Conservation (phyloP, 371 early-diverging fungal genomes). For the Choanephora cucurbitarum region DNA sequence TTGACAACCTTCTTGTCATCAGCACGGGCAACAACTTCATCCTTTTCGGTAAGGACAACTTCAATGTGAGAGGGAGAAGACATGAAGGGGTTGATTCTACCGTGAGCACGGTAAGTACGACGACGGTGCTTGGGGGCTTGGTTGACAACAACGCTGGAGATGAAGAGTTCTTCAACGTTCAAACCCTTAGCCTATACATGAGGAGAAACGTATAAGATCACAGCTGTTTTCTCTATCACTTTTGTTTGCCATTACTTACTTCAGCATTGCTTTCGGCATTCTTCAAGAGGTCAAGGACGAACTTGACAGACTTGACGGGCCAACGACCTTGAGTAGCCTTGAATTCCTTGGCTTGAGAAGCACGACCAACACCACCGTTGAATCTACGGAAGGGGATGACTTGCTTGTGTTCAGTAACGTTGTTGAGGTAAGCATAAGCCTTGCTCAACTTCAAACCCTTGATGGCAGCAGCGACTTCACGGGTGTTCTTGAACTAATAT, state of each 20-base stretch:
- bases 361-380: conserved; percentile 96
- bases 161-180: conserved; percentile 81
- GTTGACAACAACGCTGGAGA: conserved; percentile 98
- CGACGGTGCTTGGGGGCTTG: conserved; percentile 98
- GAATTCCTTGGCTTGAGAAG: conserved; percentile 95
- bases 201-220: too few relatives aligned
- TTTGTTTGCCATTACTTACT: too few relatives aligned
- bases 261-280: conserved; percentile 97
- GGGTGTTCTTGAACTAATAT: conserved; percentile 98
- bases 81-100: conserved; percentile 98
- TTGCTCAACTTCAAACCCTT: conserved; percentile 92
- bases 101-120: conserved; percentile 99
- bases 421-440: conserved; percentile 93
- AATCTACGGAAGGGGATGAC: conserved; percentile 97
- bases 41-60: conserved; percentile 87
- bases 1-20: conserved; percentile 57
- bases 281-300: conserved; percentile 89
- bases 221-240: too few relatives aligned
- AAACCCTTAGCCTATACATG: conserved; percentile 93
- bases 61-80: conserved; percentile 98
- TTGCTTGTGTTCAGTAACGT: conserved; percentile 96
- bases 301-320: conserved; percentile 96
- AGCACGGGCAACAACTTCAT: conserved; percentile 75
- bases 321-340: conserved; percentile 95
- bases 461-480: conserved; percentile 96